These are phyloP conservation scores for Ascosphaera apis DNA, from an alignment of 2,329 filamentous ascomycete species.

Conservation along the genomic window DNA sequence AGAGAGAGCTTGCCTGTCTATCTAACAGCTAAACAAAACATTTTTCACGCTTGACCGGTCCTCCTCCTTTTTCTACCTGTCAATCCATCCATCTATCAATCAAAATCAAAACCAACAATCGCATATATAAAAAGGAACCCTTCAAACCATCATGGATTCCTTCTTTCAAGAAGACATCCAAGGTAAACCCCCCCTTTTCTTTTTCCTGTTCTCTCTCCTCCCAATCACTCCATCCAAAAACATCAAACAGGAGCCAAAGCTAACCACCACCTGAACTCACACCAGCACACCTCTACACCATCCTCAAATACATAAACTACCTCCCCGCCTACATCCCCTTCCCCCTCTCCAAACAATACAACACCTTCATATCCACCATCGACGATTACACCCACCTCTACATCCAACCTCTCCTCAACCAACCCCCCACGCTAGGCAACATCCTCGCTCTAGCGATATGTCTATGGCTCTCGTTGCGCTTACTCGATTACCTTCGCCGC, in stretches of 20 bases:
- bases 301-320: slow-evolving; percentile 5
- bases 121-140: too few relatives aligned
- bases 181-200: too few relatives aligned
- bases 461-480: slow-evolving; percentile 38
- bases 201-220: background rate
- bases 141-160: too few relatives aligned
- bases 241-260: background rate
- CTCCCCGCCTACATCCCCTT: slow-evolving; percentile 3
- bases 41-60: too few relatives aligned
- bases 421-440: slow-evolving; percentile 15
- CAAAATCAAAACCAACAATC: too few relatives aligned
- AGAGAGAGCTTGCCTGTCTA: too few relatives aligned
- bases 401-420: slow-evolving; percentile 10
- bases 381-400: slow-evolving; percentile 6
- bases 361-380: too few relatives aligned
- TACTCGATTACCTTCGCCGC: slow-evolving; percentile 47
- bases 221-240: background rate
- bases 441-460: slow-evolving; percentile 30
- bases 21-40: too few relatives aligned
- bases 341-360: slow-evolving; percentile 6
- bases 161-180: too few relatives aligned
- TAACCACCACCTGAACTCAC: slow-evolving; percentile 1
- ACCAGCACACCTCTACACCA: slow-evolving; percentile 7
- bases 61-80: too few relatives aligned
- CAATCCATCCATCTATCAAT: too few relatives aligned